Evolutionary conservation across 306 rosid species (phyloP).

Genomic region (Quercus gilva): DNA sequence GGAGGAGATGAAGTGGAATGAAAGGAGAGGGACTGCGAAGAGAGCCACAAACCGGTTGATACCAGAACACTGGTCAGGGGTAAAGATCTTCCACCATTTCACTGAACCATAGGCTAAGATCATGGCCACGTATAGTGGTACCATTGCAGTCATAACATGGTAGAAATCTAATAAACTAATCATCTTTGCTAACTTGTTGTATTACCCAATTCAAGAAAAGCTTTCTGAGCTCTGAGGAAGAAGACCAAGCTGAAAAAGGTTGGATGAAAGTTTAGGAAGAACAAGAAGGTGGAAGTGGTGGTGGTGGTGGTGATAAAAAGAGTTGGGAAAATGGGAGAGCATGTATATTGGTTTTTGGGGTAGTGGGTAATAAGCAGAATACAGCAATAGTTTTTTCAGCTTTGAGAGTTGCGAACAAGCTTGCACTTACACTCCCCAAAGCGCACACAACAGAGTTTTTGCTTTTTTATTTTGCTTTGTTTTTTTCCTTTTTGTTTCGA

Average conservation of each 20-base stretch:
- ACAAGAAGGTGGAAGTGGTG: slow-evolving; percentile 16
- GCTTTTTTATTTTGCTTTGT: slow-evolving; percentile 32
- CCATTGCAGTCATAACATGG: slow-evolving; percentile 93
- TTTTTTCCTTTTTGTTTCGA: slow-evolving; percentile 38
- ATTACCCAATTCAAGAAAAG: neutral
- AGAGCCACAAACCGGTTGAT: slow-evolving; percentile 89
- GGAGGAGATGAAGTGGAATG: slow-evolving; percentile 82
- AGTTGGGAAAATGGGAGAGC: slow-evolving; percentile 50
- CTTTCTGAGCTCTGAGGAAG: neutral
- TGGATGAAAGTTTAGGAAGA: slow-evolving; percentile 9
- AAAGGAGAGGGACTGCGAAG: slow-evolving; percentile 84
- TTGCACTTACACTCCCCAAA: slow-evolving; percentile 59
- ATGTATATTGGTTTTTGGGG: slow-evolving; percentile 55
- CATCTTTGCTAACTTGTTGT: slow-evolving; percentile 33
- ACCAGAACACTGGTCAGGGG: slow-evolving; percentile 89
- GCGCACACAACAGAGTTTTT: slow-evolving; percentile 29
- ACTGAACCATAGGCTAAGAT: slow-evolving; percentile 86
- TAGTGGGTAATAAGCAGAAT: slow-evolving; percentile 38
- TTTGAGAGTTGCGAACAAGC: slow-evolving; percentile 59
- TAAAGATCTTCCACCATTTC: slow-evolving; percentile 95
- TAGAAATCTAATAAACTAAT: slow-evolving; percentile 69
- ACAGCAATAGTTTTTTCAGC: slow-evolving; percentile 40
- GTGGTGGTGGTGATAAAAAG: slow-evolving; percentile 38
- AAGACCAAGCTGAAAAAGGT: neutral
- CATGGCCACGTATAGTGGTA: slow-evolving; percentile 94